These are phyloP conservation scores for Oryza punctata DNA, from an alignment of 176 grass and related monocot genomes.

Conservation along the genomic window DNA sequence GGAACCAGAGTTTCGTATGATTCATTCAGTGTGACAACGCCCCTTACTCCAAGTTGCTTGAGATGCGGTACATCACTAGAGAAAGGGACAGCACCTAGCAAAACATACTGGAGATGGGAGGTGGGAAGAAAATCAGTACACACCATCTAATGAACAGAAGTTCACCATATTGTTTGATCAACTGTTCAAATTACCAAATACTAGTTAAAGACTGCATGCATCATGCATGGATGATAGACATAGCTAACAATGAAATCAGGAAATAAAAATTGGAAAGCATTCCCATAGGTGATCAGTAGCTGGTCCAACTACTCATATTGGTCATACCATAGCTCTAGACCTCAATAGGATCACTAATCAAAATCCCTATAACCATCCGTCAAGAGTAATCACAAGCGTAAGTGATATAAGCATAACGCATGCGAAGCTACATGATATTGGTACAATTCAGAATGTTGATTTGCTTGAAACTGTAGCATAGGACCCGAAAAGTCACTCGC, in stretches of 20 bases:
- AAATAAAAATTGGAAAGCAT: neutral
- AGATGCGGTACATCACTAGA: conserved; percentile 67
- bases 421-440: neutral
- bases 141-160: neutral
- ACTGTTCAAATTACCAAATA: neutral
- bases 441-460: neutral
- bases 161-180: neutral
- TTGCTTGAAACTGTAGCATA: neutral
- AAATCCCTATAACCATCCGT: neutral
- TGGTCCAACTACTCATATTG: neutral
- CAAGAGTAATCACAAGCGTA: neutral
- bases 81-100: conserved; percentile 83
- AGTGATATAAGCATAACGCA: neutral
- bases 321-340: neutral
- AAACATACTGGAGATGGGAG: conserved; percentile 54
- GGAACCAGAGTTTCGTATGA: conserved; percentile 80
- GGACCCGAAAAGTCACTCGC: neutral
- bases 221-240: no score
- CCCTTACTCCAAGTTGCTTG: conserved; percentile 62
- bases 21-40: conserved; percentile 79
- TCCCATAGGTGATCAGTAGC: neutral
- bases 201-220: no score
- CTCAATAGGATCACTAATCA: neutral
- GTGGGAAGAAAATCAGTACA: neutral
- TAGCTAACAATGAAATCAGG: neutral